Percentiles rank a stretch among this genome's conserved stretches.
Conservation (phyloP, 345 rosid genomes). For the Aquilaria yunnanensis region DNA sequence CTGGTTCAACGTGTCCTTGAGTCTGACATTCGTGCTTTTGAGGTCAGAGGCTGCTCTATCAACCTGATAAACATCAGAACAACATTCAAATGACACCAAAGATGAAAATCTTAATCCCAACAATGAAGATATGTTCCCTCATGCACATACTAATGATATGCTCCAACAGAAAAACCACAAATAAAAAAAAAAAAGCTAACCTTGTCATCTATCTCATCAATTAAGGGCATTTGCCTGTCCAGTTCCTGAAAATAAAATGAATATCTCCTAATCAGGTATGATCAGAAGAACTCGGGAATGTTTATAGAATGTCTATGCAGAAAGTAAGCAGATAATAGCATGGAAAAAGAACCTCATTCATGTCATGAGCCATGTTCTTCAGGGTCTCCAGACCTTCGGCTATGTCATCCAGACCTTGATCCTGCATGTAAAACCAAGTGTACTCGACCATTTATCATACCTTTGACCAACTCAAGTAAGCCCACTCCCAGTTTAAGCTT, state of each 20-base stretch:
- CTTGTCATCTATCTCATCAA: constrained; percentile 77
- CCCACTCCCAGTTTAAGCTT: too few species aligned
- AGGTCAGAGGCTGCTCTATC: constrained; percentile 77
- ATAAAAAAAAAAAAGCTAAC: constrained; percentile 20
- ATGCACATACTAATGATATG: constrained; percentile 1
- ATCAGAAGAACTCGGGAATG: not conserved
- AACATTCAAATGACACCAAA: not conserved
- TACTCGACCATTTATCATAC: too few species aligned
- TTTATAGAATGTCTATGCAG: not conserved
- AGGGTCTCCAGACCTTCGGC: constrained; percentile 64
- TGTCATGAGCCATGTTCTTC: constrained; percentile 60
- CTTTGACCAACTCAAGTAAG: too few species aligned
- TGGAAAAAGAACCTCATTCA: constrained; percentile 48
- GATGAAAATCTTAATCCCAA: not conserved
- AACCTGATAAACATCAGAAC: constrained; percentile 37
- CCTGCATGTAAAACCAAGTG: constrained; percentile 22
- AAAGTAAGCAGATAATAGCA: not conserved
- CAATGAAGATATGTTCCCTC: constrained; percentile 3
- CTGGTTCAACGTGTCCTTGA: constrained; percentile 75
- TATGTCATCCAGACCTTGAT: constrained; percentile 61
- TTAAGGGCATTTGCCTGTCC: constrained; percentile 57
- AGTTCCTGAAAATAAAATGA: constrained; percentile 37
- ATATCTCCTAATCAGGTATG: too few species aligned
- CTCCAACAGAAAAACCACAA: constrained; percentile 1
- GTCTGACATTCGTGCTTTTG: constrained; percentile 74